Evolutionary conservation across 331 rosid species (phyloP).

Genomic region (Acacia concinna): DNA sequence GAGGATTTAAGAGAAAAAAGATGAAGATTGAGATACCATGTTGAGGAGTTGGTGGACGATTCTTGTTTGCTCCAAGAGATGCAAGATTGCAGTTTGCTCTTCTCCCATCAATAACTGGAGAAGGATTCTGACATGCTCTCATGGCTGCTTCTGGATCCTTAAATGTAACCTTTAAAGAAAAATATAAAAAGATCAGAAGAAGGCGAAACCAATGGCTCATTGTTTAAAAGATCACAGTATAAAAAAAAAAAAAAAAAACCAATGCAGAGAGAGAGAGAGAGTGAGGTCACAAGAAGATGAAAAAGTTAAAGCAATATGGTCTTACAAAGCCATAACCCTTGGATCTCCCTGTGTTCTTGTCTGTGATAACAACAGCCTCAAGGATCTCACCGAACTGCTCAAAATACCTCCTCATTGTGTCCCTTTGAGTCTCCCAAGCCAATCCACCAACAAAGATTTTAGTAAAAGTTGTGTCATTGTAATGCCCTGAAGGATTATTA

Average conservation of each 20-base stretch:
- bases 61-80: conserved; percentile 86
- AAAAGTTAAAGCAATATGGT: neutral
- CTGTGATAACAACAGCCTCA: conserved; percentile 95
- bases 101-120: conserved; percentile 96
- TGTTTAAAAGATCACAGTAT: neutral
- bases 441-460: conserved; percentile 95
- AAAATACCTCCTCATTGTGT: conserved; percentile 83
- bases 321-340: conserved; percentile 99
- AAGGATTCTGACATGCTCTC: conserved; percentile 93
- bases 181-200: neutral
- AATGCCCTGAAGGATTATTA: conserved; percentile 44
- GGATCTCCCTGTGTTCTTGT: conserved; percentile 94
- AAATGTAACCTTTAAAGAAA: conserved; percentile 69
- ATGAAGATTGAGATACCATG: conserved; percentile 53
- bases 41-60: conserved; percentile 58
- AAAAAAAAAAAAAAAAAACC: neutral
- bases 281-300: neutral
- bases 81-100: conserved; percentile 98
- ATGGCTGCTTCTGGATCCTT: conserved; percentile 91
- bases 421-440: conserved; percentile 98
- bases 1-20: neutral
- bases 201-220: neutral
- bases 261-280: neutral
- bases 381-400: conserved; percentile 95
- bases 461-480: conserved; percentile 87